Percentiles rank a stretch among this genome's conserved stretches.
Conservation (phyloP, 805 yeast genomes). For the Candida orba region DNA sequence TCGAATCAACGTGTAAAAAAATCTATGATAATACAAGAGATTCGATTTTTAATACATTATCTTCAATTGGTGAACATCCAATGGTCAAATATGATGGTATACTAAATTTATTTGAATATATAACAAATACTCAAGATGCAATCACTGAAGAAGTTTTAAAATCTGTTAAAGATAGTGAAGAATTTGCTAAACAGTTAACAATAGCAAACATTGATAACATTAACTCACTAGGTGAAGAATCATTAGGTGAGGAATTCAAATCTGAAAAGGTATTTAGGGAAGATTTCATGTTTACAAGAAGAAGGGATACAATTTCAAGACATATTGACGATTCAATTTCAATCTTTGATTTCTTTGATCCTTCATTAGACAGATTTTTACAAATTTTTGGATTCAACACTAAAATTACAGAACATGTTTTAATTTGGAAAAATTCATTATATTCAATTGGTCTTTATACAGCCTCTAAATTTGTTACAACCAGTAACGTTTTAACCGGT, state of each 20-base stretch:
- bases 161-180: slow-evolving; percentile 60
- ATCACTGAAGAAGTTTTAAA: slow-evolving; percentile 61
- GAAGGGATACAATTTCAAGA: slow-evolving; percentile 53
- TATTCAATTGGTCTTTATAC: slow-evolving; percentile 25
- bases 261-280: slow-evolving; percentile 58
- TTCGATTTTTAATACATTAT: slow-evolving; percentile 45
- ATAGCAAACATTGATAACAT: slow-evolving; percentile 53
- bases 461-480: slow-evolving; percentile 25
- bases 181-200: slow-evolving; percentile 57
- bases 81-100: slow-evolving; percentile 54
- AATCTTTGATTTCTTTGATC: slow-evolving; percentile 72
- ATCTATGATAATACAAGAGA: slow-evolving; percentile 56
- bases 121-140: slow-evolving; percentile 57
- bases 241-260: slow-evolving; percentile 54
- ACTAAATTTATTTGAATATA: slow-evolving; percentile 59
- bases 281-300: slow-evolving; percentile 76
- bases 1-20: slow-evolving; percentile 52
- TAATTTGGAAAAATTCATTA: slow-evolving; percentile 25
- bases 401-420: slow-evolving; percentile 23
- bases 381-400: slow-evolving; percentile 17
- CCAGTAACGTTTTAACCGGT: slow-evolving; percentile 31
- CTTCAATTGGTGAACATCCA: slow-evolving; percentile 41
- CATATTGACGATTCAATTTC: slow-evolving; percentile 54
- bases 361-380: slow-evolving; percentile 55
- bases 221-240: slow-evolving; percentile 50